Evolutionary conservation across 1,139 yeast species (phyloP).

Genomic region (Candida tropicalis): DNA sequence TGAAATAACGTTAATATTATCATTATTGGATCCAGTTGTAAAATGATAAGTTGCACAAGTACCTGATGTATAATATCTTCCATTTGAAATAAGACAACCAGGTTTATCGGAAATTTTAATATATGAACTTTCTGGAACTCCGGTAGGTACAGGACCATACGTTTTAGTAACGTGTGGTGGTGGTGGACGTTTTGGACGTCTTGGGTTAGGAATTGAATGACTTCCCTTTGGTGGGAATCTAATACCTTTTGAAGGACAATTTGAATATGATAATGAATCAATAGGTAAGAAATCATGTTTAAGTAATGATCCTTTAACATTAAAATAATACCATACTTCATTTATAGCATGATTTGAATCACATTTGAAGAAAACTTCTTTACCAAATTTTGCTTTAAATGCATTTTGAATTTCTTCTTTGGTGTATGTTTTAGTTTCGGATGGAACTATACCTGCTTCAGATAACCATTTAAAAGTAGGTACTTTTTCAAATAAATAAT

Average conservation of each 20-base stretch:
- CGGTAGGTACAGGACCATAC: constrained; percentile 26
- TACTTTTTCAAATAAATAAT: constrained; percentile 60
- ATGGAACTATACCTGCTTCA: constrained; percentile 71
- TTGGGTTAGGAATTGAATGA: constrained; percentile 14
- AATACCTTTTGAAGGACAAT: constrained; percentile 74
- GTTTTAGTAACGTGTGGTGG: constrained; percentile 4
- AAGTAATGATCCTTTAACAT: constrained; percentile 72
- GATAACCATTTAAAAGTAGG: constrained; percentile 73
- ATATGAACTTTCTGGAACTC: constrained; percentile 35
- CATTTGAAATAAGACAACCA: constrained; percentile 85
- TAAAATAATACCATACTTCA: constrained; percentile 91
- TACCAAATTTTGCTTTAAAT: constrained; percentile 57
- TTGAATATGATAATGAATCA: constrained; percentile 51
- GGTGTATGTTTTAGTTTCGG: constrained; percentile 61
- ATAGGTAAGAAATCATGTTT: constrained; percentile 67
- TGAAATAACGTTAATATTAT: constrained; percentile 68
- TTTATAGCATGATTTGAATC: constrained; percentile 60
- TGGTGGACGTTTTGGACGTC: constrained; percentile 16
- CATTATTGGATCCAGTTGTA: constrained; percentile 49
- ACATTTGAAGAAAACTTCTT: constrained; percentile 73
- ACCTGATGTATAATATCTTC: constrained; percentile 81
- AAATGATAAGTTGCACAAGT: constrained; percentile 75
- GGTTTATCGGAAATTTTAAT: constrained; percentile 55
- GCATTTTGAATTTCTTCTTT: constrained; percentile 67
- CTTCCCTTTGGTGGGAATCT: constrained; percentile 71